Percentiles rank a stretch among this genome's conserved stretches.
phyloP scores from a whole-genome alignment of 805 yeast species.

The Zygosaccharomyces kombuchaensis region DNA sequence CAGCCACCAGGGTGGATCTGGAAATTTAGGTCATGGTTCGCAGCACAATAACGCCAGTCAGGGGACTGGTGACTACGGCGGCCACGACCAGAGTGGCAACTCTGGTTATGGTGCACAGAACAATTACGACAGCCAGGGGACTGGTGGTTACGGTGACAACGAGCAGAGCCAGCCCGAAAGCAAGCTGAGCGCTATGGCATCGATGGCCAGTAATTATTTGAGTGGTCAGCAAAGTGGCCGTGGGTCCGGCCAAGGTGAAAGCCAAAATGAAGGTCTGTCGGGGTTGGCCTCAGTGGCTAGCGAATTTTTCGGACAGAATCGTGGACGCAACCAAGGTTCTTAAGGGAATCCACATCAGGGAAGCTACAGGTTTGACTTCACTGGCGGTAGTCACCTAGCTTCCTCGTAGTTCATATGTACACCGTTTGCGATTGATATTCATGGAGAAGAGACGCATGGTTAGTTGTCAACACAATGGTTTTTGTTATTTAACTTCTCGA shows the following conservation, averaged over 20 bases:
- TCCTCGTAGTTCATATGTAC: background rate
- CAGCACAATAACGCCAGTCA: background rate
- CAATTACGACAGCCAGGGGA: background rate
- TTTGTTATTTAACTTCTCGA: background rate
- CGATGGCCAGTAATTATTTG: constrained; percentile 4
- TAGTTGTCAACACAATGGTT: no score
- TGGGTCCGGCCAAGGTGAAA: background rate
- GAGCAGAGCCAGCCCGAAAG: background rate
- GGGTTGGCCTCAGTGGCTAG: constrained; percentile 3
- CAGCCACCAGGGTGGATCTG: no score
- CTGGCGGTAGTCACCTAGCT: constrained; percentile 3
- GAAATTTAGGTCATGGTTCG: background rate
- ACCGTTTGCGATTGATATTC: background rate
- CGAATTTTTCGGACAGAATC: constrained; percentile 1
- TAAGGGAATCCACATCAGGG: constrained; percentile 1
- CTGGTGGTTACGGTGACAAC: background rate
- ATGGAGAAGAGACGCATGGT: no score
- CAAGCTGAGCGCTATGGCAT: background rate
- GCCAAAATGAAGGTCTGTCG: constrained; percentile 1
- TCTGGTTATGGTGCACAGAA: background rate
- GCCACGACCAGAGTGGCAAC: background rate
- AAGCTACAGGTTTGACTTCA: background rate
- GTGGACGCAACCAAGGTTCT: background rate
- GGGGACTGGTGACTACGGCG: constrained; percentile 1
- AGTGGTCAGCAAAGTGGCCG: background rate